Evolutionary conservation across 1,284 basidiomycete species (phyloP), one percentile per base, ranked within the genome.

Genomic region (Ceratorhiza oryzae-sativae): DNA sequence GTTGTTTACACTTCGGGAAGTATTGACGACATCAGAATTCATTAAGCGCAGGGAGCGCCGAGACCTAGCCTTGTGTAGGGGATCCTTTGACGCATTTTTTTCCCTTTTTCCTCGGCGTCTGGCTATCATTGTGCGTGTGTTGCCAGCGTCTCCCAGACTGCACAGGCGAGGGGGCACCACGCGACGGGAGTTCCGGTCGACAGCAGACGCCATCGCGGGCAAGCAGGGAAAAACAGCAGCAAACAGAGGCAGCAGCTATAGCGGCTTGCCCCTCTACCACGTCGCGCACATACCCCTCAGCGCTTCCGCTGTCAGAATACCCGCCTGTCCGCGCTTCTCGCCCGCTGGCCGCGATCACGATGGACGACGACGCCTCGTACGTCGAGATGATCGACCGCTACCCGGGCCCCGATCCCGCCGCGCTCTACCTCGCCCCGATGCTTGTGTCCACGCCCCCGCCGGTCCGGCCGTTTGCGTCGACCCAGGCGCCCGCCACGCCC

Each of bases 341-440:
- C 49, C 49, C 15, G 46, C 58, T 49, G 59, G 45, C 15, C 67
- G 20, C 39, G 32, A 70, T 55, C 49, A 58, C 55, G 46, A 71
- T 71, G 67, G 67, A 71, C 55, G 67, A 71, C 67, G 67, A 71
- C 45, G 59, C 67, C 30, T 71, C 67, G 36, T 71, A 48, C 42
- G 55, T 71, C 55, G 67, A 71, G 67, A 71, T 71, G 67, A 71
- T 71, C 67, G 67, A 71, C 67, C 67, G 67, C 30, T 71, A 71
- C 34, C 67, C 67, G 23, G 67, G 67, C 23, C 67, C 67, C 49
- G 67, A 71, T 71, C 67, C 67, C 32, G 67, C 67, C 51, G 67
- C 67, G 48, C 67, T 71, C 67, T 71, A 48, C 27, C 56, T 71
- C 34, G 53, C 67, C 1, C 42, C 41, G 6, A 20, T 49, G 30